These are phyloP conservation scores for Candida gigantensis DNA, from an alignment of 1,139 yeast genomes.

Conservation along the genomic window DNA sequence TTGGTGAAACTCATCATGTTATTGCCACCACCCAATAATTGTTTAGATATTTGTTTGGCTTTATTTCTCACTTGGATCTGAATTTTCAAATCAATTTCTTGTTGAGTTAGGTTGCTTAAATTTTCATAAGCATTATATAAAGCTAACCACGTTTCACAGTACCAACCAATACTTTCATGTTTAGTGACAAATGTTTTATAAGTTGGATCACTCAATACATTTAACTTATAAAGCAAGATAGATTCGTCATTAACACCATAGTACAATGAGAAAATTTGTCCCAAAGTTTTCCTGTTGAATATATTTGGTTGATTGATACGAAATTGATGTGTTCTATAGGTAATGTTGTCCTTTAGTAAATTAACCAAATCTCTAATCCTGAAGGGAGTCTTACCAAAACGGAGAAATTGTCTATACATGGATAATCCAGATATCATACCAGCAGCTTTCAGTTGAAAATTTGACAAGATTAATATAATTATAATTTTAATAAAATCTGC, in stretches of 20 bases:
- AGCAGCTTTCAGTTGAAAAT: conserved; percentile 31
- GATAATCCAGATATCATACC: conserved; percentile 55
- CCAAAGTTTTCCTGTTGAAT: conserved; percentile 44
- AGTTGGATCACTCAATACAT: conserved; percentile 42
- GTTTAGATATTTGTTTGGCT: conserved; percentile 39
- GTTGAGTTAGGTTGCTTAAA: conserved; percentile 39
- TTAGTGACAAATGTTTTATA: conserved; percentile 39
- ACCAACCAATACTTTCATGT: conserved; percentile 68
- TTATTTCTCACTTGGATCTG: conserved; percentile 42
- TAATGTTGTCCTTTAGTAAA: conserved; percentile 20
- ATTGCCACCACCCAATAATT: conserved; percentile 29
- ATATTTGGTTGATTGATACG: conserved; percentile 28
- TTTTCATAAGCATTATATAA: conserved; percentile 48
- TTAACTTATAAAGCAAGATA: conserved; percentile 53
- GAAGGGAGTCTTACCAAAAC: conserved; percentile 76
- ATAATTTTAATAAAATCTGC: conserved; percentile 40
- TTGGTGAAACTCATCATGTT: conserved; percentile 5
- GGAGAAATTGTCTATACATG: conserved; percentile 63
- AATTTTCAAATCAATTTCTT: conserved; percentile 44
- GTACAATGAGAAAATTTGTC: conserved; percentile 55
- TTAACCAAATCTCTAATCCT: conserved; percentile 36
- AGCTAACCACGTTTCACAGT: conserved; percentile 57
- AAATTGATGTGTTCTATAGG: conserved; percentile 14
- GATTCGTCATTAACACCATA: conserved; percentile 67
- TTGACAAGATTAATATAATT: conserved; percentile 29